Conservation (phyloP, 2,329 filamentous ascomycete species). For the Cytospora schulzeri region DNA sequence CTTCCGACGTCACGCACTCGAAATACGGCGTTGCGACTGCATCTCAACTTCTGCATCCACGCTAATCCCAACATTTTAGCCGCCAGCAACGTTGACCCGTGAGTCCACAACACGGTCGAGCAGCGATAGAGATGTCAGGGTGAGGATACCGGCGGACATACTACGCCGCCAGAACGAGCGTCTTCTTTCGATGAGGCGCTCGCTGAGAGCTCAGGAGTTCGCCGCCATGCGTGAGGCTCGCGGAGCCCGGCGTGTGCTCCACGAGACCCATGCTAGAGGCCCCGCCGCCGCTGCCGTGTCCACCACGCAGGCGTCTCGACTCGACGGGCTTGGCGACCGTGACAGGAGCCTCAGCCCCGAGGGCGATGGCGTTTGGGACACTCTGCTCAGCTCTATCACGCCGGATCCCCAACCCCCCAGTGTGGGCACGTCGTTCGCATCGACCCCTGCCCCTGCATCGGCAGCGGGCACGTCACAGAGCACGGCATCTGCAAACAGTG, state of each 20-base stretch:
- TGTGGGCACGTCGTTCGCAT: conserved; percentile 79
- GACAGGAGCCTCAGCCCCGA: conserved; percentile 80
- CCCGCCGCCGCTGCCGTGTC: background rate
- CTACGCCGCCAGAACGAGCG: conserved; percentile 14
- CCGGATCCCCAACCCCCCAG: conserved; percentile 82
- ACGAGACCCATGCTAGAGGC: background rate
- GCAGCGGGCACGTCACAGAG: conserved; percentile 41
- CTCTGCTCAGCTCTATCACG: conserved; percentile 75
- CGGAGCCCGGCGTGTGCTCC: conserved; percentile 6
- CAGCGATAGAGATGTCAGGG: conserved; percentile 8
- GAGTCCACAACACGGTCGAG: conserved; percentile 2
- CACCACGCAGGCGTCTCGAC: conserved; percentile 11
- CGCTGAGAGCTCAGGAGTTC: conserved; percentile 12
- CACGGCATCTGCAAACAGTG: conserved; percentile 35
- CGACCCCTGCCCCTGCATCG: conserved; percentile 57
- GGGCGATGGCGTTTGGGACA: conserved; percentile 72
- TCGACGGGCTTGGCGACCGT: conserved; percentile 78
- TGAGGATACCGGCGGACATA: background rate
- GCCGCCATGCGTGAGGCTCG: conserved; percentile 17
- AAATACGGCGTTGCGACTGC: background rate
- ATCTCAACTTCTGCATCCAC: background rate
- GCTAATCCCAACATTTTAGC: conserved; percentile 20
- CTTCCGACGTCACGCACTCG: background rate
- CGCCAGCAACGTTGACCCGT: conserved; percentile 5
- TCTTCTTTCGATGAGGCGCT: conserved; percentile 15